These are phyloP conservation scores for Euphorbia tirucalli DNA, from an alignment of 345 rosid genomes.

Conservation along the genomic window DNA sequence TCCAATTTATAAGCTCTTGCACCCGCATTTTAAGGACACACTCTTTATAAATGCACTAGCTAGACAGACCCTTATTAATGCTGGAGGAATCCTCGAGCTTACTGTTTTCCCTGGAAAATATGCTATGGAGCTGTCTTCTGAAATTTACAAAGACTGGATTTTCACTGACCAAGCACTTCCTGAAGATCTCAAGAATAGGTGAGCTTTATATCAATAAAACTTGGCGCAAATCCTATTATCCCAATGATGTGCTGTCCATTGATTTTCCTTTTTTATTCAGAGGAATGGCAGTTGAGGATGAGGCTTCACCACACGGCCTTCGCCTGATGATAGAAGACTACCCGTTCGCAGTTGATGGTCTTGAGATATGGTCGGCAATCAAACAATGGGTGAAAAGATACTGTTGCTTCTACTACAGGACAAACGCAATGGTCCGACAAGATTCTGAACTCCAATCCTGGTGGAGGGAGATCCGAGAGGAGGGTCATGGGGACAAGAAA, in stretches of 20 bases:
- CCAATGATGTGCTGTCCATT: too few relatives aligned
- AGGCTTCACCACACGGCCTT: conserved; percentile 27
- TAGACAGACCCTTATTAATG: conserved; percentile 39
- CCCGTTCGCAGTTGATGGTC: conserved; percentile 46
- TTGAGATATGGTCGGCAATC: conserved; percentile 44
- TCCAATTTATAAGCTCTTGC: conserved; percentile 40
- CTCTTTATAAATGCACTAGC: conserved; percentile 34
- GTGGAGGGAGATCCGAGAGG: conserved; percentile 39
- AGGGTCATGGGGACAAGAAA: conserved; percentile 43
- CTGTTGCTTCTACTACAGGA: conserved; percentile 34
- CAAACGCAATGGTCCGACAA: conserved; percentile 18
- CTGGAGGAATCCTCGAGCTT: conserved; percentile 32
- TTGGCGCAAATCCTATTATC: neutral
- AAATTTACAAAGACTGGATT: conserved; percentile 35
- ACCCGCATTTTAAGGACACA: conserved; percentile 40
- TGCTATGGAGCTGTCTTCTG: conserved; percentile 38
- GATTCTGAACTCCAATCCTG: conserved; percentile 44
- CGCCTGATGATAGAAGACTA: conserved; percentile 34
- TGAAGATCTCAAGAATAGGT: conserved; percentile 38
- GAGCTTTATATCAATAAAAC: neutral
- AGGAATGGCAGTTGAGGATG: conserved; percentile 41
- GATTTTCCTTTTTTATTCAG: conserved; percentile 16
- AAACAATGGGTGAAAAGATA: conserved; percentile 36
- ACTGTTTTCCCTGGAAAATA: conserved; percentile 36
- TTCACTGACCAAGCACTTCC: conserved; percentile 45